A percentile compares a stretch with the other conserved stretches of the same genome.
These are phyloP conservation scores for Apiospora kogelbergensis DNA, from an alignment of 2,329 filamentous ascomycete genomes.

Conservation along the genomic window DNA sequence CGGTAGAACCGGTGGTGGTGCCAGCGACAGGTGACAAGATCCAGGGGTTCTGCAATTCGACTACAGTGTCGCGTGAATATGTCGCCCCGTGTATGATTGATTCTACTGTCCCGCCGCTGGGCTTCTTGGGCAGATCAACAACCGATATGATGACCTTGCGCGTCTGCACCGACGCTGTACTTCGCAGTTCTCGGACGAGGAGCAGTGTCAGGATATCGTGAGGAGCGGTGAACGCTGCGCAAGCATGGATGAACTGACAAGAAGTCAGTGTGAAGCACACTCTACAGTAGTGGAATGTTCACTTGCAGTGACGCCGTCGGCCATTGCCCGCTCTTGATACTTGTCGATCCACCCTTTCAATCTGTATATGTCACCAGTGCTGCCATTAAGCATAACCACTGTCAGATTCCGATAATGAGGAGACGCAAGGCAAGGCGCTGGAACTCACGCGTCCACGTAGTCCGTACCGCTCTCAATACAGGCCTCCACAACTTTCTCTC, in stretches of 20 bases:
- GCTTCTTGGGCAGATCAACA: slow-evolving; percentile 11
- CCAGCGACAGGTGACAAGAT: slow-evolving; percentile 16
- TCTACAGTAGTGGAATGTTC: not conserved
- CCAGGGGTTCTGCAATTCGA: slow-evolving; percentile 17
- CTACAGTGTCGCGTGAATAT: not conserved
- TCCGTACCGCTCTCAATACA: slow-evolving; percentile 23
- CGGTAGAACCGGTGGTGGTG: not conserved
- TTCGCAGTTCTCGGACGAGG: slow-evolving; percentile 15
- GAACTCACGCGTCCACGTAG: slow-evolving; percentile 23
- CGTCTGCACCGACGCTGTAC: slow-evolving; percentile 15
- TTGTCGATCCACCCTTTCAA: slow-evolving; percentile 5
- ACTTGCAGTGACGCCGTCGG: slow-evolving; percentile 21
- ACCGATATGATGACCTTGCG: slow-evolving; percentile 19
- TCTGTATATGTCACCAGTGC: not conserved
- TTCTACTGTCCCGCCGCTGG: slow-evolving; percentile 20
- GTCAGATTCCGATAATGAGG: not conserved
- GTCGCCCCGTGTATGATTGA: slow-evolving; percentile 16
- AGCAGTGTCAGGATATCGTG: slow-evolving; percentile 20
- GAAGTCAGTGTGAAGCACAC: not conserved
- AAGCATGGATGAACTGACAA: slow-evolving; percentile 21
- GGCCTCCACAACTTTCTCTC: slow-evolving; percentile 20
- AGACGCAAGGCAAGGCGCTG: not conserved
- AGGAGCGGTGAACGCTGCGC: slow-evolving; percentile 16
- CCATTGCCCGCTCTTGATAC: slow-evolving; percentile 17
- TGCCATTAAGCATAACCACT: not conserved